Percentiles rank a stretch among this genome's conserved stretches.
Conservation (phyloP, 2,329 filamentous ascomycete genomes). For the Pseudogymnoascus sp. region DNA sequence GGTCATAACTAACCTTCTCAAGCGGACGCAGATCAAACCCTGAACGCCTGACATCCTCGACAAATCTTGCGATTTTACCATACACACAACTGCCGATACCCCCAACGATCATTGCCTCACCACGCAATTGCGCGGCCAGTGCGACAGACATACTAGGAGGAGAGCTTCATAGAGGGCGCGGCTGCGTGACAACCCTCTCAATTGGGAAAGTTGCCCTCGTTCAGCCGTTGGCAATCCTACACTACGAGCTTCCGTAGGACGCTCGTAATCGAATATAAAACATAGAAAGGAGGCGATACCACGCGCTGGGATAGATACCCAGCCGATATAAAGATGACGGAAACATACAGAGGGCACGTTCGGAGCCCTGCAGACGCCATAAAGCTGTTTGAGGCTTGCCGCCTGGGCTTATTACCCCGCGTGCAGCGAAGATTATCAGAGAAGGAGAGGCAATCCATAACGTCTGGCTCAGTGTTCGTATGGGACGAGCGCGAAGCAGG, state of each 20-base stretch:
- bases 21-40: neutral
- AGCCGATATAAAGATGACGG: slow-evolving; percentile 32
- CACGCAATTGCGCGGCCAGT: neutral
- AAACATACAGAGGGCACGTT: slow-evolving; percentile 93
- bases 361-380: slow-evolving; percentile 95
- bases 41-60: neutral
- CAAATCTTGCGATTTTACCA: neutral
- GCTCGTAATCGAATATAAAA: neutral
- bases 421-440: slow-evolving; percentile 91
- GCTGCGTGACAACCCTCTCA: neutral
- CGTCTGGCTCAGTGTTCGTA: slow-evolving; percentile 96
- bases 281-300: neutral
- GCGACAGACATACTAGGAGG: neutral
- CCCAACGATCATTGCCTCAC: neutral
- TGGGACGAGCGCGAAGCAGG: slow-evolving; percentile 98
- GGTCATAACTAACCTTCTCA: neutral
- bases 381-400: slow-evolving; percentile 93
- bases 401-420: slow-evolving; percentile 73
- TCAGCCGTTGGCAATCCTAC: neutral
- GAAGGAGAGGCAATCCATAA: slow-evolving; percentile 93
- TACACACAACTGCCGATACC: neutral
- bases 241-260: neutral
- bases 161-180: neutral
- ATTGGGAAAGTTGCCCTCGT: neutral
- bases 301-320: neutral